These are phyloP conservation scores for Coelastrella sp. DNA, from an alignment of 139 green algal genomes.

Conservation along the genomic window DNA sequence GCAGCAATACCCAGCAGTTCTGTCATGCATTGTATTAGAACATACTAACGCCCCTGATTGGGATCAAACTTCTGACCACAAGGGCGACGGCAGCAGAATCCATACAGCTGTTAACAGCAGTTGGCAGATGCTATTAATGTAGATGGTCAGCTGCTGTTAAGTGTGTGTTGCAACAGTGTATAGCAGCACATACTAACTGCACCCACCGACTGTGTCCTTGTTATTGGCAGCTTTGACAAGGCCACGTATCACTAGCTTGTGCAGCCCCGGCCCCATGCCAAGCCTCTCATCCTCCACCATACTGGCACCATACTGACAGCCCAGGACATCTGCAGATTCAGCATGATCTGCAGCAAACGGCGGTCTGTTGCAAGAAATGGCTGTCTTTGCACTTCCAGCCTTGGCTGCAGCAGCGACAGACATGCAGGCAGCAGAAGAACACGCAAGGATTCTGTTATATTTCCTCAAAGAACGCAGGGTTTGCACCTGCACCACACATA, in stretches of 20 bases:
- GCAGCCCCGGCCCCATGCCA: not conserved
- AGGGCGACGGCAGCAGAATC: not conserved
- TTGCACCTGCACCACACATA: no score
- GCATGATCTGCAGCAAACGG: no score
- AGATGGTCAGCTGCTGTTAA: not conserved
- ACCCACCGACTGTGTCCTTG: not conserved
- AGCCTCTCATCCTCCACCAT: not conserved
- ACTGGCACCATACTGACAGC: no score
- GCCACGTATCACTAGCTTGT: not conserved
- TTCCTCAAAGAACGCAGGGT: no score
- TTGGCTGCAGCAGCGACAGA: no score
- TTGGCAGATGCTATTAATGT: not conserved
- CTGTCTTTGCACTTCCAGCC: no score
- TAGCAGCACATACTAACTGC: not conserved
- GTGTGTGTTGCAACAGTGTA: not conserved
- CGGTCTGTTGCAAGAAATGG: no score
- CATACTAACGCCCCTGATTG: not conserved
- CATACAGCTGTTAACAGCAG: not conserved
- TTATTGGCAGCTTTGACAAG: not conserved
- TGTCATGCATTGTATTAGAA: not conserved
- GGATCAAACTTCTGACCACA: not conserved
- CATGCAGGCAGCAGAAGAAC: no score
- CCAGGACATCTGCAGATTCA: no score
- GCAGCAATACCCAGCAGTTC: not conserved
- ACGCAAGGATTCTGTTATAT: no score